Conservation (phyloP, 1,139 yeast species). For the Eremothecium cymbalariae region DNA sequence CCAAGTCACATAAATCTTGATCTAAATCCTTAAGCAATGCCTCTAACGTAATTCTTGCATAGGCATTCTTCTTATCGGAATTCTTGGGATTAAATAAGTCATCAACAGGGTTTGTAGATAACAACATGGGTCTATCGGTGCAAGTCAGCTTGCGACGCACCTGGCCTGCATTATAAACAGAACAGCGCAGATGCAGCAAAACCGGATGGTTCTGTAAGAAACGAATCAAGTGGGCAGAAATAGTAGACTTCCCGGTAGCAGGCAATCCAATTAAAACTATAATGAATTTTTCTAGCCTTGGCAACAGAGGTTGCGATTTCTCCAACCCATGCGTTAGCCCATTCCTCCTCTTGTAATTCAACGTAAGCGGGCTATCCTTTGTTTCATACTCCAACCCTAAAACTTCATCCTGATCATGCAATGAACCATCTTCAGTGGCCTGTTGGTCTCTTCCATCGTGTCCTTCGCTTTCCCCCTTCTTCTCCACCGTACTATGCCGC, state of each 20-base stretch:
- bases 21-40: slow-evolving; percentile 42
- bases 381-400: slow-evolving; percentile 6
- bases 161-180: slow-evolving; percentile 49
- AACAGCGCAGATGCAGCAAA: slow-evolving; percentile 23
- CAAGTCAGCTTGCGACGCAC: slow-evolving; percentile 38
- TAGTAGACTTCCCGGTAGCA: slow-evolving; percentile 63
- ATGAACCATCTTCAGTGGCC: no score
- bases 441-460: no score
- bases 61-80: slow-evolving; percentile 45
- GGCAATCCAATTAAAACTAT: slow-evolving; percentile 60
- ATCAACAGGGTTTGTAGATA: slow-evolving; percentile 26
- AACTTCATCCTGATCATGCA: no score
- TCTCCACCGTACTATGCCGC: no score
- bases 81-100: slow-evolving; percentile 45
- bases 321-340: not conserved
- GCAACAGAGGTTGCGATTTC: not conserved
- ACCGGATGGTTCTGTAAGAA: slow-evolving; percentile 32
- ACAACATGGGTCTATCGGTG: slow-evolving; percentile 20
- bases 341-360: slow-evolving; percentile 1
- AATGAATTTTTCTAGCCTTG: slow-evolving; percentile 32
- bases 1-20: slow-evolving; percentile 44
- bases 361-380: slow-evolving; percentile 3
- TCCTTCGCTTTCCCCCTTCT: slow-evolving; percentile 5
- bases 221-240: slow-evolving; percentile 44
- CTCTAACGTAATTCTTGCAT: slow-evolving; percentile 51